Percentiles rank a stretch among this genome's conserved stretches.
These are phyloP conservation scores for Dujonia santamariae DNA, from an alignment of 1,139 yeast genomes.

Conservation along the genomic window DNA sequence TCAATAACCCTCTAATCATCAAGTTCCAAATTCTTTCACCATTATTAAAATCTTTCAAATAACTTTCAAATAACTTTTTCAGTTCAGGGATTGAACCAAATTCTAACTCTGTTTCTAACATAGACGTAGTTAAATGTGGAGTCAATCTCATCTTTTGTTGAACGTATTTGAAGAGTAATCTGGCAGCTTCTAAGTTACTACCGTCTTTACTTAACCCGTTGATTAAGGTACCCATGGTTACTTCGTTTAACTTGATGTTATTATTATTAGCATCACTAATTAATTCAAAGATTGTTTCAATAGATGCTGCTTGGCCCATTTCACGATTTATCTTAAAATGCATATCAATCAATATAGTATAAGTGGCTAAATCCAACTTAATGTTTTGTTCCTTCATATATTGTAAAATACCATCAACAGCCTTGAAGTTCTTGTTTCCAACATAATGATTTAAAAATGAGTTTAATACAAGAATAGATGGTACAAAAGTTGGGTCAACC, in stretches of 20 bases:
- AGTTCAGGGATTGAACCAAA: conserved; percentile 50
- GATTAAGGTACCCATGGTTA: conserved; percentile 53
- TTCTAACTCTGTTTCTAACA: conserved; percentile 57
- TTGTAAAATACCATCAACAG: conserved; percentile 37
- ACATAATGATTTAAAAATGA: conserved; percentile 33
- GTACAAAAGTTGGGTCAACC: conserved; percentile 26
- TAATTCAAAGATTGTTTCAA: conserved; percentile 32
- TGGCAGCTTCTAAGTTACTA: conserved; percentile 49
- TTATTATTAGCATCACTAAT: conserved; percentile 40
- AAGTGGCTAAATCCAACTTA: conserved; percentile 62
- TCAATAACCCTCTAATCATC: conserved; percentile 50
- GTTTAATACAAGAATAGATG: conserved; percentile 35
- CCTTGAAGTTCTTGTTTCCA: conserved; percentile 27
- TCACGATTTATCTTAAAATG: conserved; percentile 47
- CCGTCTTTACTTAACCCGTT: conserved; percentile 53
- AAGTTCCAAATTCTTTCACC: conserved; percentile 56
- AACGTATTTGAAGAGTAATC: conserved; percentile 31
- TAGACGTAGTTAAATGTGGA: conserved; percentile 49
- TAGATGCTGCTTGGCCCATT: conserved; percentile 44
- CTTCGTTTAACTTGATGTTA: conserved; percentile 45
- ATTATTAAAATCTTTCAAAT: conserved; percentile 26
- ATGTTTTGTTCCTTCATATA: conserved; percentile 41
- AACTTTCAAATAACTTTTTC: conserved; percentile 43
- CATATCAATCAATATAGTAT: conserved; percentile 59
- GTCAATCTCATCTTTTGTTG: conserved; percentile 28